Percentiles rank a stretch among this genome's conserved stretches.
Conservation (phyloP, 2,329 filamentous ascomycete genomes). For the Daldinia sp. region DNA sequence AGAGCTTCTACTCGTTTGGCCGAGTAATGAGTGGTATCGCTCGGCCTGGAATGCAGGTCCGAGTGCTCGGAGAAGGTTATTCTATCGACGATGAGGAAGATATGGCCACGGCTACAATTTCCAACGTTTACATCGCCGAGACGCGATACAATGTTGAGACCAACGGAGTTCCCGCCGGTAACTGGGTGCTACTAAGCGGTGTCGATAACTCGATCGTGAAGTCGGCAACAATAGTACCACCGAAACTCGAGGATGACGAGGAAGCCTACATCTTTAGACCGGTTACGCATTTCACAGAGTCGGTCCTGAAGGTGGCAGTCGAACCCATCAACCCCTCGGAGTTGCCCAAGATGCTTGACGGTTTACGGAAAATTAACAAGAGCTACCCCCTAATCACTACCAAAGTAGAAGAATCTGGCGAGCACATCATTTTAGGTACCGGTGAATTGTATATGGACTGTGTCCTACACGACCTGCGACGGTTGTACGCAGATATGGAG, state of each 20-base stretch:
- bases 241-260: slow-evolving; percentile 83
- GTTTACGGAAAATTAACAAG: slow-evolving; percentile 95
- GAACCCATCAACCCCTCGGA: slow-evolving; percentile 98
- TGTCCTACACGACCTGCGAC: slow-evolving; percentile 90
- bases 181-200: slow-evolving; percentile 89
- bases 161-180: slow-evolving; percentile 91
- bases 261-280: slow-evolving; percentile 96
- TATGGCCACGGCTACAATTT: slow-evolving; percentile 86
- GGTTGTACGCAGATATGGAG: slow-evolving; percentile 98
- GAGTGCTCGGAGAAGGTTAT: slow-evolving; percentile 94
- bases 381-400: slow-evolving; percentile 95
- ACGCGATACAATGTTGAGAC: slow-evolving; percentile 92
- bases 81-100: slow-evolving; percentile 98
- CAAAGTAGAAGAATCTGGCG: slow-evolving; percentile 97
- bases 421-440: slow-evolving; percentile 93
- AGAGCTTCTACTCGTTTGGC: slow-evolving; percentile 87
- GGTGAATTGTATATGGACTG: slow-evolving; percentile 99
- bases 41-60: slow-evolving; percentile 80
- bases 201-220: slow-evolving; percentile 99
- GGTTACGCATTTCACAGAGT: slow-evolving; percentile 93
- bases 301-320: slow-evolving; percentile 96
- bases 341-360: slow-evolving; percentile 97
- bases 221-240: slow-evolving; percentile 87
- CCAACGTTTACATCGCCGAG: slow-evolving; percentile 88
- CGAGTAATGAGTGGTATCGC: slow-evolving; percentile 93